Base-by-base conservation (phyloP, 768 basidiomycete genomes). In the Hericium rajendrae region DNA sequence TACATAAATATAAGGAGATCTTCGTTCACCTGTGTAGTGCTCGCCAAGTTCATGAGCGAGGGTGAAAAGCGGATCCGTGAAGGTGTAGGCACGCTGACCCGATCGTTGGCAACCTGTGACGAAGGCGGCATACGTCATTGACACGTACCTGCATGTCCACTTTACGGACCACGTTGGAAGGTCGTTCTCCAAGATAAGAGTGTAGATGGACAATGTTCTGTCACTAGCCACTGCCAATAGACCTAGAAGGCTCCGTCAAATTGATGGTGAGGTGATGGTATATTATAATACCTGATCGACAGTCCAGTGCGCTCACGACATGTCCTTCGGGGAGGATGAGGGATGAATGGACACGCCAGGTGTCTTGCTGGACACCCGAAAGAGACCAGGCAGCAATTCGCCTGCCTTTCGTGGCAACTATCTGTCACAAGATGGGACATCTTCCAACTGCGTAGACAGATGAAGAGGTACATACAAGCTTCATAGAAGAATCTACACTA, bases 291-390 rank as follows among this genome's bases (percentile, higher is more conserved):
- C 91, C 91, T 60, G 86, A 85, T 72, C 79, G 83, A 66, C 82
- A 88, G 67, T 87, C 86, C 53, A 92, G 67, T 9, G 85, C 72
- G 4, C 82, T 84, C 22, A 91, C 76, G 5, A 66, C 56, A 53
- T 79, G 75, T 22, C 70, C 73, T 48, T 80, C 76, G 1, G 83
- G 78, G 48, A 90, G 77, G n/a, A 78, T 64, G 4, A 93, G 76
- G 18, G 89, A 86, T 2, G 91, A 92, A 67, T 94, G 91, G 8
- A 93, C 79, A 38, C 84, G 78, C 88, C 88, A 93, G 6, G 76
- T 74, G 63, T 82, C 77, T 39, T 79, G 72, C 59, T 81, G 78
- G 15, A 78, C 75, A 40, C 79, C 84, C 22, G 87, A 88, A 49
- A 88, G 76, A n/a, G 78, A 79, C 91, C 91, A 94, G 39, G 82